These are phyloP conservation scores for Rubia yunnanensis DNA, from an alignment of 257 asterid genomes.

Conservation along the genomic window DNA sequence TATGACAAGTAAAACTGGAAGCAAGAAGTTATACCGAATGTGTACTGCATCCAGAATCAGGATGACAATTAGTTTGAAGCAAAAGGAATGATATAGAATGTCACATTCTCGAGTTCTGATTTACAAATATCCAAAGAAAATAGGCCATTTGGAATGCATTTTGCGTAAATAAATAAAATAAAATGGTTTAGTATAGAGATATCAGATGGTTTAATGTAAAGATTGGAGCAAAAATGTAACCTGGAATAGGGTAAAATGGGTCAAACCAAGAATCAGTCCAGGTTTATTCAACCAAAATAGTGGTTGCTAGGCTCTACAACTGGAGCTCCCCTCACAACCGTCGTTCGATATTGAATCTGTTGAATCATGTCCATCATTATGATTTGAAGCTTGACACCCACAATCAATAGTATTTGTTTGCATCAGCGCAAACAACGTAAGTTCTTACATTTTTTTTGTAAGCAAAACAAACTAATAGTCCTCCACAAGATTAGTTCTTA, in stretches of 20 bases:
- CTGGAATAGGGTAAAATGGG: constrained; percentile 29
- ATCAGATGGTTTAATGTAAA: not conserved
- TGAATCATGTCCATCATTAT: constrained; percentile 26
- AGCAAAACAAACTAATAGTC: not conserved
- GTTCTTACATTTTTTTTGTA: not conserved
- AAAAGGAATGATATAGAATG: not conserved
- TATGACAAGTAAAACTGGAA: too few species aligned
- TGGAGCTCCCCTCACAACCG: constrained; percentile 22
- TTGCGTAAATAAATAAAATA: constrained; percentile 3
- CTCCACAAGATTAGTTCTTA: not conserved
- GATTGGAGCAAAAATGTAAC: not conserved
- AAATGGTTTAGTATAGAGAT: not conserved
- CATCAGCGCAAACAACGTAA: not conserved
- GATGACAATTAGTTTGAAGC: not conserved
- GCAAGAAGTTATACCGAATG: constrained; percentile 13
- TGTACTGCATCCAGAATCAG: constrained; percentile 14
- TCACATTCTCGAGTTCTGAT: not conserved
- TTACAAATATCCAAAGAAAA: constrained; percentile 29
- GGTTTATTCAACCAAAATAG: constrained; percentile 27
- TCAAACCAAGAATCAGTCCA: constrained; percentile 22
- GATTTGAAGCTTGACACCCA: constrained; percentile 22
- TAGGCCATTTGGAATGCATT: constrained; percentile 29
- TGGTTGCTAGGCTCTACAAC: constrained; percentile 19
- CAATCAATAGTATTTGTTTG: constrained; percentile 15
- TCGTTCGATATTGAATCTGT: constrained; percentile 18